Base-by-base conservation (phyloP, 495 filamentous ascomycete genomes). In the Penicillium argentinense region DNA sequence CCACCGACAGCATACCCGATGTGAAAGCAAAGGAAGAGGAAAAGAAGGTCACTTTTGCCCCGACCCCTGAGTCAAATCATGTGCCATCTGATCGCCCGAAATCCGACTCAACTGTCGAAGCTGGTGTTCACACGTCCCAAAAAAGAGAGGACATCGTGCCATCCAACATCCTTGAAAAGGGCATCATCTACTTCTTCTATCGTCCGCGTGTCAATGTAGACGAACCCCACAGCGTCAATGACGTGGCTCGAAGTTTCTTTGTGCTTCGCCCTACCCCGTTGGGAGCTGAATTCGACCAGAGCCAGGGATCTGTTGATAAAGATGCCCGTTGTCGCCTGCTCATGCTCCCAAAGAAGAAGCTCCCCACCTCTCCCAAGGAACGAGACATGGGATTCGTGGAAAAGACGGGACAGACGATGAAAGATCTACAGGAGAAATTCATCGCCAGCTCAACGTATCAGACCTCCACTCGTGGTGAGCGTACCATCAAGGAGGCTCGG, bases 141-240 rank as follows among this genome's bases (percentile, higher is more conserved):
- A 57, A 75, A 54, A 75, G 75, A 53, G 83, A 79, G 57, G 71
- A 76, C 43, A 66, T 54, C 2, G 71, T 83, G 5, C 81, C 90
- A 0, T 84, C 86, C n/a, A 88, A 72, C 42, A 82, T 93, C 21
- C 73, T 96, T 9, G 92, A 97, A 58, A 96, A 96, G 54, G 92
- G 91, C 3, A 78, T 96, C 52, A 87, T 97, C 52, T 96, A 96
- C 73, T 95, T 96, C 78, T 96, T 96, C 73, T 85, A 84, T 61
- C 84, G 90, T 30, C 80, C 80, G 8, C 83, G 89, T 18, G 88
- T 96, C 41, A 79, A 78, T 43, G 75, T 88, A 14, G 78, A 89
- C 9, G 79, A 89, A 9, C 85, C 91, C 8, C 75, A 83, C n/a
- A 66, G 75, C 46, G 67, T 91, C 6, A 59, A 72, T 27, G 91